Percentiles rank a stretch among this genome's conserved stretches.
phyloP scores from a whole-genome alignment of 495 filamentous ascomycete species.

The Penicillium desertorum region DNA sequence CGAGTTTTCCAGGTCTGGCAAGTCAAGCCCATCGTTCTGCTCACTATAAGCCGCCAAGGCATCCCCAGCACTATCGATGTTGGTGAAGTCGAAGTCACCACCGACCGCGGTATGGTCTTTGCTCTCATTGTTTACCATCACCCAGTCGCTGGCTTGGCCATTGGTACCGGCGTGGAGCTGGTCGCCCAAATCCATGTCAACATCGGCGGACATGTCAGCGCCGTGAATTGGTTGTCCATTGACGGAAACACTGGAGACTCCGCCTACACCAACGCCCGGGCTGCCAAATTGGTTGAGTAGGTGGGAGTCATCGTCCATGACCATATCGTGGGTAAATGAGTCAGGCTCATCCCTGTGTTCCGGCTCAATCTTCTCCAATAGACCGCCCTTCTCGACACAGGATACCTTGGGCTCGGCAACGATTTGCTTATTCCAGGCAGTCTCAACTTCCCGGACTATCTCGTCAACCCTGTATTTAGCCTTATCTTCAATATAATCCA shows the following conservation, averaged over 20 bases:
- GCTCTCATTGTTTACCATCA: conserved; percentile 56
- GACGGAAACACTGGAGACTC: conserved; percentile 24
- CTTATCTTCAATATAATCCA: conserved; percentile 42
- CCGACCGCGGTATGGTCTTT: conserved; percentile 27
- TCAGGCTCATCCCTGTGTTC: conserved; percentile 37
- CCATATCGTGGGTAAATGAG: conserved; percentile 56
- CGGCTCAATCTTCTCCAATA: conserved; percentile 59
- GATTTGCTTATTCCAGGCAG: conserved; percentile 54
- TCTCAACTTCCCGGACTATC: conserved; percentile 58
- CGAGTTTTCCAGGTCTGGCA: conserved; percentile 56
- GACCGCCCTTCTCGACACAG: conserved; percentile 69
- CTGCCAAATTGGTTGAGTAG: conserved; percentile 64
- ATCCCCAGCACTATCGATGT: conserved; percentile 62
- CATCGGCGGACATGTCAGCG: conserved; percentile 26
- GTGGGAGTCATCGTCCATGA: conserved; percentile 61
- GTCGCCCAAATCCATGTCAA: conserved; percentile 47
- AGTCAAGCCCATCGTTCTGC: conserved; percentile 50
- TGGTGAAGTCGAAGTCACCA: conserved; percentile 54
- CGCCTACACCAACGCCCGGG: conserved; percentile 46
- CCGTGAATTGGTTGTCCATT: conserved; percentile 28
- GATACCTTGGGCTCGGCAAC: conserved; percentile 60
- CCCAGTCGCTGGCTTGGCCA: conserved; percentile 56
- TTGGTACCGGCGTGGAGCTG: conserved; percentile 33
- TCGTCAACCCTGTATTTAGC: conserved; percentile 59
- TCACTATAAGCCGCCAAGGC: conserved; percentile 60